Evolutionary conservation across 1,284 basidiomycete genomes (phyloP), one percentile per base, ranked within the genome.

Genomic region (Leccinum ponderosum): DNA sequence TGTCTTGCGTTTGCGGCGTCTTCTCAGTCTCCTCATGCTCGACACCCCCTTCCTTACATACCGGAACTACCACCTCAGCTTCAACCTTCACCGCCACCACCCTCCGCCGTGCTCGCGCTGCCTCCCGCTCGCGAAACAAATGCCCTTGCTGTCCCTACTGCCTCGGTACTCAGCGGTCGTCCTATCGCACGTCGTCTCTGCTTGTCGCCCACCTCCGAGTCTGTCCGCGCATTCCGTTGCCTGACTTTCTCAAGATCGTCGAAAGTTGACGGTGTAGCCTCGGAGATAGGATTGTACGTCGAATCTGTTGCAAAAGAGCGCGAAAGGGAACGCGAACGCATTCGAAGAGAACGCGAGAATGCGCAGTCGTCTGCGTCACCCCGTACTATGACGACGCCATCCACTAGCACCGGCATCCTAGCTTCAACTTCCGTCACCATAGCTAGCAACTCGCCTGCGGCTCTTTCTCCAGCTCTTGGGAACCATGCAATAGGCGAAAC

Each of bases 241-340:
- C 44, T 73, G 17, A 62, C 74, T 6, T 59, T 70, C 42, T 65
- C 66, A 1, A 69, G 66, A 53, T 72, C 70, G 25, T 65, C 64
- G 11, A 69, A 63, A 50, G 66, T 75, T 14, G 69, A 73, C 17
- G 75, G 71, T 3, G 80, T 86, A 5, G 87, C 86, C 0, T 67
- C 73, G 2, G 86, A 89, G 68, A 82, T 89, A 12, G 83, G 84
- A 25, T 77, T 77, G 1, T 92, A 87, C 67, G 87, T 92, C 3
- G 90, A 91, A 62, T 82, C 83, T 5, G 82, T 91, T 2, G 86
- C 85, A 2, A 83, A 83, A 62, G 89, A 91, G 64, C 78, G 90
- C 6, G 90, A 92, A 62, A 79, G 78, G 56, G 90, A 91, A 70
- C 79, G 90, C 3, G 90, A 92, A 65, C 79, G 89, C 14, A 78